Percentiles rank a stretch among this genome's conserved stretches.
Evolutionary conservation across 768 basidiomycete species (phyloP).

Genomic region (Rhizopogon vesiculosus): DNA sequence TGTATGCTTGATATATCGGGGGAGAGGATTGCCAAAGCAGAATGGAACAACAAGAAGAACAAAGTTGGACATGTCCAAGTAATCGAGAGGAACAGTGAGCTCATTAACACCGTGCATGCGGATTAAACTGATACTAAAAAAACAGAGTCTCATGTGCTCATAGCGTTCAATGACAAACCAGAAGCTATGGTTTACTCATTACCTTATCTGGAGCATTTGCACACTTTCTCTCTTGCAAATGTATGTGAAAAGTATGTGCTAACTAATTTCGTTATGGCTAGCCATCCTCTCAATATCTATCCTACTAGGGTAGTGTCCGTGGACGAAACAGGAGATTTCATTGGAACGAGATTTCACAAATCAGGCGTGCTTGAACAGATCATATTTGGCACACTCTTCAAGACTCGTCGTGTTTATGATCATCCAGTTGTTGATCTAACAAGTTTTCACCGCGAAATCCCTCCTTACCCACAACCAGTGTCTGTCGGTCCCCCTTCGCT

Average conservation of each 20-base stretch:
- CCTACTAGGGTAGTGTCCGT: conserved; percentile 31
- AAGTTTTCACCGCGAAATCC: conserved; percentile 35
- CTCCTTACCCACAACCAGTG: conserved; percentile 60
- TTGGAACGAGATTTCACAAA: conserved; percentile 30
- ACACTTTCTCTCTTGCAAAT: conserved; percentile 35
- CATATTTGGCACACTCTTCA: conserved; percentile 56
- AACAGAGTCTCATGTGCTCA: conserved; percentile 49
- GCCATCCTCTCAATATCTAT: not conserved
- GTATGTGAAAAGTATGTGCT: conserved; percentile 2
- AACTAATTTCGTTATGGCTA: not conserved
- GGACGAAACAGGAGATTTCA: conserved; percentile 53
- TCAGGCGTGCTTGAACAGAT: conserved; percentile 32
- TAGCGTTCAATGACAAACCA: conserved; percentile 48
- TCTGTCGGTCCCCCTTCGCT: conserved; percentile 53
- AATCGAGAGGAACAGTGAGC: conserved; percentile 58
- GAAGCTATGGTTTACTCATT: conserved; percentile 56
- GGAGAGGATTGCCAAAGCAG: conserved; percentile 59
- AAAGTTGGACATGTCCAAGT: conserved; percentile 46
- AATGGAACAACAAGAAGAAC: conserved; percentile 55
- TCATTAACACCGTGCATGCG: not conserved
- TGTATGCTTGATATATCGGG: conserved; percentile 57
- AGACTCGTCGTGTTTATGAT: conserved; percentile 46
- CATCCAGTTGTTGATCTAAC: conserved; percentile 50
- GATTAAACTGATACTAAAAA: not conserved
- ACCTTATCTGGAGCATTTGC: conserved; percentile 54